Base-by-base conservation (phyloP, 116 monocot species). In the Iris pallida region DNA sequence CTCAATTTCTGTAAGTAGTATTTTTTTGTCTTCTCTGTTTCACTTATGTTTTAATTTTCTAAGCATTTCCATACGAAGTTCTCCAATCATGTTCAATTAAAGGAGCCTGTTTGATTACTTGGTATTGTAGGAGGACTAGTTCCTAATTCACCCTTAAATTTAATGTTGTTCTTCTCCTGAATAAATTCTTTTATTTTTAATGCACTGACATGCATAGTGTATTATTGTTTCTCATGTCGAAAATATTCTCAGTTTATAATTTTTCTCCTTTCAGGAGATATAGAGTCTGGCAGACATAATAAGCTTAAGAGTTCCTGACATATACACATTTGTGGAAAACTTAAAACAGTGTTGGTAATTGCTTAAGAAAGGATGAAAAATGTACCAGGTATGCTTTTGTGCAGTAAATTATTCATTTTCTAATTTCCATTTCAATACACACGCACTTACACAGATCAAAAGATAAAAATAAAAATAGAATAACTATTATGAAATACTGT, bases 291-390 rank as follows among this genome's bases (percentile, higher is more conserved):
- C 94, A 0, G 94, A 91, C 71, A 76, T 57, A 49, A 91, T 95
- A 41, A 66, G 80, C 43, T 80, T 95, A 61, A 72, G 81, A 76
- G 91, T 91, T 76, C 91, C 95, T 61, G 86, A 95, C 51, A 71
- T 95, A 6, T 88, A 95, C 56, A 75, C 79, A 18, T 77, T 95
- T 70, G 58, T 95, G 40, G 95, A 95, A 19, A 95, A 88, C 70
- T 68, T 95, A 80, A 80, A 95, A 91, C 64, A 88, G 69, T 67
- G 82, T 79, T 64, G 91, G 95, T 91, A 84, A 82, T 66, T 95
- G 55, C 85, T 91, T 41, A 91, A 91, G 72, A 95, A 91, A 78
- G 95, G 95, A 48, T 79, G 85, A 81, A 76, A 67, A 58, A 84
- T 68, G 65, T 95, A 95, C 72, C 95, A 95, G 95, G 95, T 95